phyloP scores from a whole-genome alignment of 192 early-diverging fungal genomes.

The Rhizoclosmatium globosum region DNA sequence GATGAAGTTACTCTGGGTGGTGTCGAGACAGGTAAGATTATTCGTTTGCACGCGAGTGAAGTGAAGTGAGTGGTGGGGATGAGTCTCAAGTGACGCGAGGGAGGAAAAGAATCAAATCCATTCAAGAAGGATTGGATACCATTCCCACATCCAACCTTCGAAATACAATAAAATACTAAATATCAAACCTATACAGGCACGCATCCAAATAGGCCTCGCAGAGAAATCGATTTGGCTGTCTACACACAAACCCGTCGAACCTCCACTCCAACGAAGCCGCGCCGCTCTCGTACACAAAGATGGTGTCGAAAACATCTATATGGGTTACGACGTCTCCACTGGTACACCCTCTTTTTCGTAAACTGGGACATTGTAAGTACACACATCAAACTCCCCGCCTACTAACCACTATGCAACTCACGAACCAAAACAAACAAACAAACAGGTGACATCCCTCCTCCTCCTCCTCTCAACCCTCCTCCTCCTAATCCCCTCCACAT shows the following conservation, averaged over 20 bases:
- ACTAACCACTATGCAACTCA: not conserved
- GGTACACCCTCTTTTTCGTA: not conserved
- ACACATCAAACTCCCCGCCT: not conserved
- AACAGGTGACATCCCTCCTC: not conserved
- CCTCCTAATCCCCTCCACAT: not conserved
- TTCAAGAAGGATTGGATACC: no score
- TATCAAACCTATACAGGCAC: no score
- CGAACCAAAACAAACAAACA: not conserved
- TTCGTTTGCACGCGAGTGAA: not conserved
- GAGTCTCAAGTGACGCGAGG: not conserved
- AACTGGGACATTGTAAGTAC: slow-evolving; percentile 1
- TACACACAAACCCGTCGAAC: not conserved
- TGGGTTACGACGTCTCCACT: not conserved
- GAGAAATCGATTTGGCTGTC: no score
- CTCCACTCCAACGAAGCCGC: not conserved
- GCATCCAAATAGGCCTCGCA: no score
- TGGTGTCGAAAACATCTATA: no score
- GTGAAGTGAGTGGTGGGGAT: no score
- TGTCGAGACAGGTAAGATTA: not conserved
- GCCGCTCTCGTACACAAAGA: not conserved
- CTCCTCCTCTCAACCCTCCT: not conserved
- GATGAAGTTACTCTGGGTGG: not conserved
- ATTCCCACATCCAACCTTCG: no score
- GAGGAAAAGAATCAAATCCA: not conserved
- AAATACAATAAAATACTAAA: no score